Percentiles rank a stretch among this genome's conserved stretches.
Evolutionary conservation across 257 asterid genomes (phyloP).

Genomic region (Lantana camara): DNA sequence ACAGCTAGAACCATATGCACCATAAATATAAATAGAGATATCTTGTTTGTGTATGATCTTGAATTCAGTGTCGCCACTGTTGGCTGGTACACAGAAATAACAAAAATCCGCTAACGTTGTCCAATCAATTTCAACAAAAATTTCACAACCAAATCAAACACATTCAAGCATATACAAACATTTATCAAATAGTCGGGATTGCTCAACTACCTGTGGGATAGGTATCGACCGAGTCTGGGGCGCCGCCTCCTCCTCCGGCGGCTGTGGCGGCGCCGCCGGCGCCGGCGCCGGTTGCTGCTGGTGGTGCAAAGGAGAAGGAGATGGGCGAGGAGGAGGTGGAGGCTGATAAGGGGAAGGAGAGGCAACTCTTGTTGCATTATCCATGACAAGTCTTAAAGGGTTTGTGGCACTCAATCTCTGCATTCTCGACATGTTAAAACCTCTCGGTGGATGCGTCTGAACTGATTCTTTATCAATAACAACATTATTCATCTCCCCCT

Average conservation of each 20-base stretch:
- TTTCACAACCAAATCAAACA: not conserved
- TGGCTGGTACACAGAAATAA: constrained; percentile 39
- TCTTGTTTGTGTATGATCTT: constrained; percentile 85
- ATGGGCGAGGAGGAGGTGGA: constrained; percentile 35
- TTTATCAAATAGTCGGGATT: not conserved
- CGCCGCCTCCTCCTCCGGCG: constrained; percentile 4
- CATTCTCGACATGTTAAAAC: constrained; percentile 69
- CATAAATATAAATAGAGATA: constrained; percentile 72
- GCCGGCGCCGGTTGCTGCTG: constrained; percentile 38
- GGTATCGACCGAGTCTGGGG: constrained; percentile 61
- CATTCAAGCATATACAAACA: not conserved
- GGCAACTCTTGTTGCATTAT: constrained; percentile 80
- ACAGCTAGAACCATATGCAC: constrained; percentile 61
- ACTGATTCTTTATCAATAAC: constrained; percentile 29
- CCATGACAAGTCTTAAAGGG: constrained; percentile 76
- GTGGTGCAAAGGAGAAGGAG: constrained; percentile 18
- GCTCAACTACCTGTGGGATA: constrained; percentile 59
- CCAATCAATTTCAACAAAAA: constrained; percentile 25
- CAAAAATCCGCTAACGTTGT: constrained; percentile 16
- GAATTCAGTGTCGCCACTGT: constrained; percentile 68
- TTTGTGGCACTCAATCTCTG: constrained; percentile 81
- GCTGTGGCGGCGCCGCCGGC: constrained; percentile 37
- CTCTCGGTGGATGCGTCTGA: constrained; percentile 44
- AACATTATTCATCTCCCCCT: constrained; percentile 48
- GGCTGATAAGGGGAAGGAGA: constrained; percentile 59